A percentile compares a stretch with the other conserved stretches of the same genome.
Evolutionary conservation across 768 basidiomycete species (phyloP).

Genomic region (Hericium coralloides): DNA sequence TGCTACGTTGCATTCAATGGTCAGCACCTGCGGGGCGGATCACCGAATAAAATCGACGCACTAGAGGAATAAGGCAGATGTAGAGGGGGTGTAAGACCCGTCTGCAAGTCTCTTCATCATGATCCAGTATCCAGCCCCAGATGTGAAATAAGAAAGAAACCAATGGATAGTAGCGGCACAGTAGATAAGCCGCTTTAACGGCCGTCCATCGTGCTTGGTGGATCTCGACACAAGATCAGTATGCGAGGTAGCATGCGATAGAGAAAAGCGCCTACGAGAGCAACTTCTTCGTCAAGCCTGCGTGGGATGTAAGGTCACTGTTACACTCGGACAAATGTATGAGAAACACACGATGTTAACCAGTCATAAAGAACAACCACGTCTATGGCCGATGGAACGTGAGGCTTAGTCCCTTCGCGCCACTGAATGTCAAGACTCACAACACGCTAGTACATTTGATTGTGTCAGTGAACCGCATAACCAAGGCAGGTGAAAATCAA

Average conservation of each 20-base stretch:
- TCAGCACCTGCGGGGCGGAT: not conserved
- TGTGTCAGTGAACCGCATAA: not conserved
- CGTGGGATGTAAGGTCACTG: not conserved
- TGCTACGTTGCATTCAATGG: not conserved
- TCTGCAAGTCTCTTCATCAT: not conserved
- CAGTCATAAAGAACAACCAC: constrained; percentile 13
- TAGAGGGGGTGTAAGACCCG: not conserved
- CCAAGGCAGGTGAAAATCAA: not conserved
- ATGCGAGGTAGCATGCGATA: not conserved
- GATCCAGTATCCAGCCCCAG: not conserved
- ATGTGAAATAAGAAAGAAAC: not conserved
- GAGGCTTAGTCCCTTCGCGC: not conserved
- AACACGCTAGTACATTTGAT: not conserved
- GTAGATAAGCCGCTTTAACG: not conserved
- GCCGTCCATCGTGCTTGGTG: not conserved
- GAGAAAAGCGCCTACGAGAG: not conserved
- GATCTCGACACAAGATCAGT: not conserved
- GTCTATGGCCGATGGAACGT: not conserved
- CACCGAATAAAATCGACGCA: not conserved
- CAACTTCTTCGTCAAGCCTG: not conserved
- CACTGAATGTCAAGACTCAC: not conserved
- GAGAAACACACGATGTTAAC: constrained; percentile 10
- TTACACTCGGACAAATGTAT: too few relatives aligned
- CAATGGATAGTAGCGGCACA: not conserved
- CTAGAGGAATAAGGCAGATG: not conserved